Evolutionary conservation across 768 basidiomycete species (phyloP).

Genomic region (Artomyces pyxidatus): DNA sequence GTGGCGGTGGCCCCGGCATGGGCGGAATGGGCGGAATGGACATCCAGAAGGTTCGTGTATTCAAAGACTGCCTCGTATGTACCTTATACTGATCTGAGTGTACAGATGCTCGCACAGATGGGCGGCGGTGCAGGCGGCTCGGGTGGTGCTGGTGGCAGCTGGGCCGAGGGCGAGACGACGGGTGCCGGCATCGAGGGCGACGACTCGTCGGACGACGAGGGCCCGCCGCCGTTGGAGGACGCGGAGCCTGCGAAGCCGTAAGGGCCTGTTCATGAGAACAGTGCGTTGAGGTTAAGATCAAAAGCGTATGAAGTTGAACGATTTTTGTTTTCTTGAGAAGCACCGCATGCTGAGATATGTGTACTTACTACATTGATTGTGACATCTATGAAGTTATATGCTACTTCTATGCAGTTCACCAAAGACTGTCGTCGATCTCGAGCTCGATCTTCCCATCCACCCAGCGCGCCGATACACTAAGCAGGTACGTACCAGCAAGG

Average conservation of each 20-base stretch:
- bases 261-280: too few relatives aligned
- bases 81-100: not conserved
- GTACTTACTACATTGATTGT: too few relatives aligned
- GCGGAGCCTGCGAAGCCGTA: slow-evolving; percentile 37
- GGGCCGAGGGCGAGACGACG: slow-evolving; percentile 17
- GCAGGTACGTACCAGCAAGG: not conserved
- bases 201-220: slow-evolving; percentile 49
- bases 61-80: not conserved
- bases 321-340: too few relatives aligned
- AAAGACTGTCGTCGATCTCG: slow-evolving; percentile 29
- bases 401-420: slow-evolving; percentile 9
- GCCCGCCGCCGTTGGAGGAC: slow-evolving; percentile 79
- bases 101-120: slow-evolving; percentile 36
- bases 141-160: slow-evolving; percentile 15
- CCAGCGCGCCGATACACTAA: slow-evolving; percentile 37
- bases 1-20: slow-evolving; percentile 42
- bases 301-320: too few relatives aligned
- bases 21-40: slow-evolving; percentile 49
- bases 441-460: slow-evolving; percentile 40
- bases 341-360: too few relatives aligned
- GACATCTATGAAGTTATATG: too few relatives aligned
- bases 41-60: slow-evolving; percentile 55
- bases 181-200: slow-evolving; percentile 30
- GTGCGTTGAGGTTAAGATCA: too few relatives aligned
- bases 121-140: slow-evolving; percentile 19